phyloP scores from a whole-genome alignment of 1,284 basidiomycete species.

The Leucoagaricus sp. region DNA sequence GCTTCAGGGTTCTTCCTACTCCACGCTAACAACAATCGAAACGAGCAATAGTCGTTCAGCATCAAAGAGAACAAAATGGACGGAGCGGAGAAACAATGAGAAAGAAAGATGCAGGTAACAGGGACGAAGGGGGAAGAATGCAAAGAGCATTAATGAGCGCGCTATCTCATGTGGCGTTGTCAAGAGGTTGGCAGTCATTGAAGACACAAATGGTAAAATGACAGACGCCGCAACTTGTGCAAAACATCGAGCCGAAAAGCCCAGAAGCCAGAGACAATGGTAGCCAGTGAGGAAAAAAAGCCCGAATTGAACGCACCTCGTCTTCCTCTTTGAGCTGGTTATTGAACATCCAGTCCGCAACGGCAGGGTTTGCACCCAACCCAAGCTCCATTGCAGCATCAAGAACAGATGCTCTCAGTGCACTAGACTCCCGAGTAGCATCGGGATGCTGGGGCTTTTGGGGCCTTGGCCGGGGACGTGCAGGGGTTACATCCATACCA shows the following conservation, averaged over 20 bases:
- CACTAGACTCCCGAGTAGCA: constrained; percentile 49
- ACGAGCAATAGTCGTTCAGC: not conserved
- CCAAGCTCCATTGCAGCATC: constrained; percentile 70
- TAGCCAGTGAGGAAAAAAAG: not conserved
- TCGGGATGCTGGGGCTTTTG: constrained; percentile 11
- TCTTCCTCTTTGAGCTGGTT: constrained; percentile 51
- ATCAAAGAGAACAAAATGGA: not conserved
- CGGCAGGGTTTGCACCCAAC: constrained; percentile 51
- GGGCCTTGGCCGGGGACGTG: constrained; percentile 5
- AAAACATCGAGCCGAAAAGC: not conserved
- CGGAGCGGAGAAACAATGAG: not conserved
- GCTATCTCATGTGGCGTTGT: not conserved
- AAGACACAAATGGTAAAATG: not conserved
- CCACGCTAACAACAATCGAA: not conserved
- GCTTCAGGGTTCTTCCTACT: constrained; percentile 3
- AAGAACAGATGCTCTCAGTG: constrained; percentile 67
- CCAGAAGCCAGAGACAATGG: not conserved
- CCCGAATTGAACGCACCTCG: constrained; percentile 19
- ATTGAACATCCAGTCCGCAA: constrained; percentile 70
- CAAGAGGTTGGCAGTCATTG: not conserved
- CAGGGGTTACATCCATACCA: not conserved
- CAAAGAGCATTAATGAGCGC: not conserved
- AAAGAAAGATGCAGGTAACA: not conserved
- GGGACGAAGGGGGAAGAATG: not conserved
- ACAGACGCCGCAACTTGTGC: not conserved